Conservation (phyloP, 192 early-diverging fungal species). For the Backusella morwellensis region DNA sequence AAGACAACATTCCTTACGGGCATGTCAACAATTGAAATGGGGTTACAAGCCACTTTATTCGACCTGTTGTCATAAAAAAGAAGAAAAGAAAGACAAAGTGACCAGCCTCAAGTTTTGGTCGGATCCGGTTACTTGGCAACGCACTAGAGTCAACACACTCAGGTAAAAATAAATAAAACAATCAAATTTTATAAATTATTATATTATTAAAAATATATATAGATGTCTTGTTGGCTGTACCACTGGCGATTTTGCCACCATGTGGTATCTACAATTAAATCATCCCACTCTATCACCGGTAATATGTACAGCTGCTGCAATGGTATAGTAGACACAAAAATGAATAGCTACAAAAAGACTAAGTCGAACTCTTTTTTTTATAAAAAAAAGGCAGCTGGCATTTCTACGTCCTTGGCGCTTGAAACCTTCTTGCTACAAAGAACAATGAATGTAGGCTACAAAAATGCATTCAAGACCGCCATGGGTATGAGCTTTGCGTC, state of each 20-base stretch:
- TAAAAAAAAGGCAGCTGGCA: conserved; percentile 36
- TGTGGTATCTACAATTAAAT: conserved; percentile 50
- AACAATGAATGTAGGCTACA: conserved; percentile 31
- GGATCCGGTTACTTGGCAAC: conserved; percentile 38
- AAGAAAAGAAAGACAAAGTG: not conserved
- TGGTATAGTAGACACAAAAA: conserved; percentile 17
- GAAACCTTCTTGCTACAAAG: conserved; percentile 44
- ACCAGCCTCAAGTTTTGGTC: conserved; percentile 35
- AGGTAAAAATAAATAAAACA: conserved; percentile 4
- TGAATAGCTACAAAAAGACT: too few species aligned
- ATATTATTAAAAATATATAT: not conserved
- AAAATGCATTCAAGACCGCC: conserved; percentile 47
- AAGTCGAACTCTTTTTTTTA: too few species aligned
- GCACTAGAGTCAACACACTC: conserved; percentile 44
- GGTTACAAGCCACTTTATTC: not conserved
- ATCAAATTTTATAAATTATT: not conserved
- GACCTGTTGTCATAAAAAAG: not conserved
- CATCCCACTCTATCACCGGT: conserved; percentile 42
- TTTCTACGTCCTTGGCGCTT: conserved; percentile 46
- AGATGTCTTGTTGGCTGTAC: conserved; percentile 57
- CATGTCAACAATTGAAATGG: not conserved
- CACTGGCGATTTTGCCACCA: conserved; percentile 46
- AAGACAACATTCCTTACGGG: not conserved
- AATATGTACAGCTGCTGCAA: conserved; percentile 40
- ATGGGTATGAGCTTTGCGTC: conserved; percentile 57